Percentiles rank a stretch among this genome's conserved stretches.
These are phyloP conservation scores for Calendula officinalis DNA, from an alignment of 129 eudicot genomes.

Conservation along the genomic window DNA sequence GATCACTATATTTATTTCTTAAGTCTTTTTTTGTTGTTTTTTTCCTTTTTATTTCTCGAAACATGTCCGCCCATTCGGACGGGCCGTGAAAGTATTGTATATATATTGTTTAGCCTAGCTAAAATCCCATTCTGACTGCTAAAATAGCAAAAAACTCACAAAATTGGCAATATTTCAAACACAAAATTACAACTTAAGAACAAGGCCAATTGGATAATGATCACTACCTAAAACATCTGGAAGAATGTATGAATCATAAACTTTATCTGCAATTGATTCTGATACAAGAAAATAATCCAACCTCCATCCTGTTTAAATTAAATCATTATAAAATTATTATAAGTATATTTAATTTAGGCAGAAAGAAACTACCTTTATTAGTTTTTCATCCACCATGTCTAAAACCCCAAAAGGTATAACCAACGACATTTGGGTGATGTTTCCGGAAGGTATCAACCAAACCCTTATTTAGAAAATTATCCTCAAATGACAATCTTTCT, in stretches of 20 bases:
- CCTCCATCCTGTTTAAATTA: conserved; percentile 72
- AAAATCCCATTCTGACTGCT: too few species aligned
- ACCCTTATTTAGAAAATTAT: conserved; percentile 67
- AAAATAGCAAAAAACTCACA: too few species aligned
- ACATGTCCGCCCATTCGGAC: too few species aligned
- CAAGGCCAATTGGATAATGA: conserved; percentile 86
- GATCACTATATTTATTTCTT: too few species aligned
- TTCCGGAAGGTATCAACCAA: conserved; percentile 90
- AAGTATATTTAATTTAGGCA: neutral
- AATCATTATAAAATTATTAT: neutral
- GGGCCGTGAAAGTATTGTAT: too few species aligned
- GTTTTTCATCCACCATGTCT: conserved; percentile 93
- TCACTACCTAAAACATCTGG: conserved; percentile 94
- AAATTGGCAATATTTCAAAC: too few species aligned
- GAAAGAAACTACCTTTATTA: conserved; percentile 61
- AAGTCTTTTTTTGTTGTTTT: too few species aligned
- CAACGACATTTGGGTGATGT: conserved; percentile 89
- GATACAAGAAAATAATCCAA: conserved; percentile 91
- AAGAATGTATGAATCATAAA: conserved; percentile 80
- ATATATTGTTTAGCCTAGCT: too few species aligned
- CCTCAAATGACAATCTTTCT: conserved; percentile 83
- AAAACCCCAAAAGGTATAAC: conserved; percentile 96
- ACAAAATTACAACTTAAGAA: conserved; percentile 52
- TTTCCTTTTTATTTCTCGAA: too few species aligned
- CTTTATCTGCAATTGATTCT: conserved; percentile 63